Base-by-base conservation (phyloP, 2,329 filamentous ascomycete species). In the Aspergillus sp. region DNA sequence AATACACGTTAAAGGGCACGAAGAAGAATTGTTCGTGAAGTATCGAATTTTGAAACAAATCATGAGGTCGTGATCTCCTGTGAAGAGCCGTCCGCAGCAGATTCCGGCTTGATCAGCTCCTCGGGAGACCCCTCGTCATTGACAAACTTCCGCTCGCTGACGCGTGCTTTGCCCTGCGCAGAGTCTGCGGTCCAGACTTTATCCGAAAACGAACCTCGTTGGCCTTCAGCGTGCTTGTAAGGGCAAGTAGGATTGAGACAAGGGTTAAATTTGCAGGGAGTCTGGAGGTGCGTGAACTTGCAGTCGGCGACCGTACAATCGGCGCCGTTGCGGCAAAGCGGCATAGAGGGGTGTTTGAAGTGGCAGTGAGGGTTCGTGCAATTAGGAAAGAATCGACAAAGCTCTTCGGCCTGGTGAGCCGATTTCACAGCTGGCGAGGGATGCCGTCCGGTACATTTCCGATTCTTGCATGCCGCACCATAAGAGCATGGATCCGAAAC, bases 401-500 rank as follows among this genome's bases (percentile, higher is more conserved):
- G 88, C 73, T 90, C 87, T 73, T 95, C 89, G 58, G 86, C 83
- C 76, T 96, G 89, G 71, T 93, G 90, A 24, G 88, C 86, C 51
- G 85, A 78, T 72, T 87, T 90, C 65, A 89, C 84, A 5, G 93
- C 92, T 1, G 95, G 95, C 6, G 93, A 97, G 2, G 95, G 95
- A 74, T 99, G 95, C 58, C 91, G 90, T 30, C 85, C 93, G 8
- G 89, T 90, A 71, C 95, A 99, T 78, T 98, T 98, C 68, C 86
- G 84, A 81, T 98, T 99, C 78, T 95, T 96, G 85, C 95, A 99
- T 8, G 92, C 92, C 2, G 87, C 91, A 18, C 92, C 93, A 67
- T 90, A 98, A 17, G 84, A 84, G 78, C 95, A 99, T 17, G 83
- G 81, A 68, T 96, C 91, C 57, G 82, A 85, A 64, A 93, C 82